phyloP scores from a whole-genome alignment of 129 eudicot genomes.

The Smallanthus sonchifolius region DNA sequence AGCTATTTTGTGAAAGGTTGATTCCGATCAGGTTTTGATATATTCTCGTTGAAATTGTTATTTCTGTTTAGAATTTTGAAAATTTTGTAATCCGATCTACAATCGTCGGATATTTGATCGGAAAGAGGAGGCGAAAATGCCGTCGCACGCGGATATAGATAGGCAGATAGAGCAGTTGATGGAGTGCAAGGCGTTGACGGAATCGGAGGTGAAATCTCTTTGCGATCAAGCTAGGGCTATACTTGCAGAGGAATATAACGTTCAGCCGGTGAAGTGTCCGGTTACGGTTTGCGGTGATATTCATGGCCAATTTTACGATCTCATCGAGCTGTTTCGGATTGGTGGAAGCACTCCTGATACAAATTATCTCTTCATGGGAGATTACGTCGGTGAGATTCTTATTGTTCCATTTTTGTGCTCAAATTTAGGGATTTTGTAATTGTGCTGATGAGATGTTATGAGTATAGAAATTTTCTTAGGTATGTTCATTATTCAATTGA shows the following conservation, averaged over 20 bases:
- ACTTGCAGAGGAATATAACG: conserved; percentile 87
- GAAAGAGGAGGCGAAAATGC: conserved; percentile 35
- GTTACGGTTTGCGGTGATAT: conserved; percentile 87
- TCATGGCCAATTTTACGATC: conserved; percentile 80
- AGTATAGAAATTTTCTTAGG: not conserved
- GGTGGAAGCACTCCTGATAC: conserved; percentile 86
- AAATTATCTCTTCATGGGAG: conserved; percentile 94
- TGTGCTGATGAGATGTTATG: not conserved
- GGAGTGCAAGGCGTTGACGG: conserved; percentile 88
- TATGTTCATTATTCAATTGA: not conserved
- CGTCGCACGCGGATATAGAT: conserved; percentile 70
- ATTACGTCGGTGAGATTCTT: conserved; percentile 67
- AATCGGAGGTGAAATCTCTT: conserved; percentile 66
- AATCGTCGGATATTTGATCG: conserved; percentile 6
- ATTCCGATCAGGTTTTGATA: conserved; percentile 11
- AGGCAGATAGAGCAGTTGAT: conserved; percentile 78
- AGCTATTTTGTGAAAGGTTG: conserved; percentile 3
- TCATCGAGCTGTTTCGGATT: conserved; percentile 72
- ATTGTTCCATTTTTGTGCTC: not conserved
- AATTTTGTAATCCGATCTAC: conserved; percentile 26
- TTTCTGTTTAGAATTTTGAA: conserved; percentile 5
- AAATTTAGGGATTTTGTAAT: conserved; percentile 11
- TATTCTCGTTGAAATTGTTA: not conserved
- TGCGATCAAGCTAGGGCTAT: conserved; percentile 88
- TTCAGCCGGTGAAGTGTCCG: conserved; percentile 88